Evolutionary conservation across 2,329 filamentous ascomycete species (phyloP).

Genomic region (Huntiella abstrusa): DNA sequence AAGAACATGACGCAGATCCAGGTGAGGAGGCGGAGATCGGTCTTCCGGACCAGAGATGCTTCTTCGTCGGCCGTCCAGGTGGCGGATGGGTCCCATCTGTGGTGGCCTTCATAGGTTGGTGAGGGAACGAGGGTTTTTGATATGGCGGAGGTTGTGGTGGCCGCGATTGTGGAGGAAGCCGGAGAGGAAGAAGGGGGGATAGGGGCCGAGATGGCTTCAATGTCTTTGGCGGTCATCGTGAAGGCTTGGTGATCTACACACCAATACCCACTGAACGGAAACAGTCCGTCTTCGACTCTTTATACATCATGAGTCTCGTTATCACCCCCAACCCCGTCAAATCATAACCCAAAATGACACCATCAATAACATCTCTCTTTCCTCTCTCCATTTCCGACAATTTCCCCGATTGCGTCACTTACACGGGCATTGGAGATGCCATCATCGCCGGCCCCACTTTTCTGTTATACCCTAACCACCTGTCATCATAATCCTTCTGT

Average conservation of each 20-base stretch:
- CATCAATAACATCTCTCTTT: too few relatives aligned
- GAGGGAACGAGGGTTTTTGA: constrained; percentile 13
- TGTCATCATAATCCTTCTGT: background rate
- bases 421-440: background rate
- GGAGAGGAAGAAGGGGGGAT: background rate
- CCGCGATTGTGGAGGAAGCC: background rate
- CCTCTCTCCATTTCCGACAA: too few relatives aligned
- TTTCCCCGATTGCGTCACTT: too few relatives aligned
- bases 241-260: too few relatives aligned
- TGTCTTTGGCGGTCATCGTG: constrained; percentile 2
- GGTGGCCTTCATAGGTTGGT: constrained; percentile 22
- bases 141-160: constrained; percentile 1
- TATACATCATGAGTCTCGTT: too few relatives aligned
- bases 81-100: constrained; percentile 22
- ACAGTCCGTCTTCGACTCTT: too few relatives aligned
- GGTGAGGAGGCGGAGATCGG: constrained; percentile 22
- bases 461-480: background rate
- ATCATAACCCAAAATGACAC: too few relatives aligned
- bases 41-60: constrained; percentile 28
- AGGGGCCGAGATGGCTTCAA: constrained; percentile 1
- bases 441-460: background rate
- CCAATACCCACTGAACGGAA: too few relatives aligned
- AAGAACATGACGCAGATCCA: constrained; percentile 37
- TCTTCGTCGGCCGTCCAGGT: constrained; percentile 40
- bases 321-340: too few relatives aligned